Percentiles rank a stretch among this genome's conserved stretches.
These are phyloP conservation scores for Metarhizium humberi DNA, from an alignment of 2,329 filamentous ascomycete species.

Conservation along the genomic window DNA sequence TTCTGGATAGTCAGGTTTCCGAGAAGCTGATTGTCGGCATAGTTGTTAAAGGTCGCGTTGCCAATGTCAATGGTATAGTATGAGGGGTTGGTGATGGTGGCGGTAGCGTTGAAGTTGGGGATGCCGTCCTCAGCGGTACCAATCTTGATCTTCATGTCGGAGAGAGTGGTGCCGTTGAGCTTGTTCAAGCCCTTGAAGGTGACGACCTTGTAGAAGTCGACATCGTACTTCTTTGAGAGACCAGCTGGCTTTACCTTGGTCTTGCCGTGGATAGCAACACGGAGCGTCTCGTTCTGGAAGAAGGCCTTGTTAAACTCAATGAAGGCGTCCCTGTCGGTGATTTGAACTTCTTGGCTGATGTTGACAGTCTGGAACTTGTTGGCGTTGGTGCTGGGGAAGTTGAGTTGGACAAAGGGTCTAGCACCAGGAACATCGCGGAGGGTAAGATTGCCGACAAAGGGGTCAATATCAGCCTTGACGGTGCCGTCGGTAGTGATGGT, in stretches of 20 bases:
- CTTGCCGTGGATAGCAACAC: conserved; percentile 41
- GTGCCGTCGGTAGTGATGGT: conserved; percentile 42
- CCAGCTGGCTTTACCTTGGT: conserved; percentile 42
- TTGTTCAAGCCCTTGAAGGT: conserved; percentile 41
- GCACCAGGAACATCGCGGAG: conserved; percentile 39
- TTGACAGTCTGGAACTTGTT: conserved; percentile 41
- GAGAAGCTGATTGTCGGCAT: conserved; percentile 38
- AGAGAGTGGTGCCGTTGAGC: conserved; percentile 45
- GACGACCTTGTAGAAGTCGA: conserved; percentile 48
- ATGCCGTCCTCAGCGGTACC: conserved; percentile 2
- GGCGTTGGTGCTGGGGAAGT: conserved; percentile 42
- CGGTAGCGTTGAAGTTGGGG: conserved; percentile 52
- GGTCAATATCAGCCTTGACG: conserved; percentile 40
- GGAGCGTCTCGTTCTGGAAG: conserved; percentile 38
- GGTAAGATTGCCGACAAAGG: conserved; percentile 45
- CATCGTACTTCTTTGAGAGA: conserved; percentile 36
- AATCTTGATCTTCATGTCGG: conserved; percentile 11
- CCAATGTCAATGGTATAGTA: conserved; percentile 57
- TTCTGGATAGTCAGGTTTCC: conserved; percentile 50
- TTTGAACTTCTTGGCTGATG: conserved; percentile 36
- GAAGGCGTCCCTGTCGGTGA: conserved; percentile 39
- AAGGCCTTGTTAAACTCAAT: conserved; percentile 47
- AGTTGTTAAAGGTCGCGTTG: conserved; percentile 53
- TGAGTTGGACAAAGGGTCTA: conserved; percentile 38
- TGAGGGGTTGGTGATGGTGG: conserved; percentile 55